Base-by-base conservation (phyloP, 1,284 basidiomycete genomes). In the Ceratobasidium sp. region DNA sequence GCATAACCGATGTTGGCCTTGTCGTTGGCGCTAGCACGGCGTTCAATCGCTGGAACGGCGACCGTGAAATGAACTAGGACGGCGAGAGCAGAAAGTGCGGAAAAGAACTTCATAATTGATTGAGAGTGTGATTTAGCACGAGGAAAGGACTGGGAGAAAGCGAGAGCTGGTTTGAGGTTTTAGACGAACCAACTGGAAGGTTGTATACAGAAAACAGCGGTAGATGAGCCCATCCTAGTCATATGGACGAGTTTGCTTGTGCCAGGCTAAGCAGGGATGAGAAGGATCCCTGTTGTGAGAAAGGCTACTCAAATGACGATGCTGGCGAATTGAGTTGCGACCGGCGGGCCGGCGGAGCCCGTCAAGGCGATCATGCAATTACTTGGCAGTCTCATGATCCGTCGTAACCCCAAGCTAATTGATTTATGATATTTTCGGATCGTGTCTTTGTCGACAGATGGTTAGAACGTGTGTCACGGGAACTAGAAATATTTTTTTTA, bases 1-100 rank as follows among this genome's bases (percentile, higher is more conserved):
- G 69, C 69, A 29, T 61, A 71, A 34, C 69, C 69, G 32, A 71
- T 71, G 56, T 29, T 71, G 32, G 69, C 56, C 22, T 71, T 49
- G 22, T 71, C 69, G 43, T 34, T 71, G 56, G 54, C 56, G 32
- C 37, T 61, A 6, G 69, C 69, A 29, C 56, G 69, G 46, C 56
- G 69, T 22, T 61, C 69, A n/a, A 59, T 37, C 13, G 69, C 49
- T 9, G 69, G 69, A 34, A 29, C 56, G 32, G 40, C 69, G 25
- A 40, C 17, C 11, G 56, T 43, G 69, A 71, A 15, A 29, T 59
- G 69, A 3, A 29, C 69, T 7, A 71, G 43, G 40, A 54, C 43
- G 44, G 69, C 56, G 15, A 71, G 69, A 40, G 57, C 25, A 34
- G 69, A 61, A 34, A 71, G n/a, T 11, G 69, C n/a, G n/a, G 40